Conservation (phyloP, 1,139 yeast species). For the Komagataea norvegica region DNA sequence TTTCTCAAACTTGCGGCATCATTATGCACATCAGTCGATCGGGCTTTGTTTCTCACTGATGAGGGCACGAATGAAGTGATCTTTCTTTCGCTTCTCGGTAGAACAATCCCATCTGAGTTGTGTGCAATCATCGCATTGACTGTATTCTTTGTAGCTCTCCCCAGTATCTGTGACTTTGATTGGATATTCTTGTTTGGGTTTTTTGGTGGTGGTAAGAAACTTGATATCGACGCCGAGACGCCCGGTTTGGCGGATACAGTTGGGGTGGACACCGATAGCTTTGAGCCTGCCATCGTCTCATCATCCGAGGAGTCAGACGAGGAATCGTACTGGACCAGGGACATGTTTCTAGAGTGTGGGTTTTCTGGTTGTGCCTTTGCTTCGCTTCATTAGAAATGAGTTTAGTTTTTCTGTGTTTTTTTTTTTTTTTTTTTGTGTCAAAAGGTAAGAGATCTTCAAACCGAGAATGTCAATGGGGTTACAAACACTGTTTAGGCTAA, state of each 20-base stretch:
- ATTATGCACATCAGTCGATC: neutral
- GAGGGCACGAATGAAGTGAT: conserved; percentile 23
- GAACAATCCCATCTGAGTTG: conserved; percentile 18
- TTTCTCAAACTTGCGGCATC: neutral
- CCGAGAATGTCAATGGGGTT: too few species aligned
- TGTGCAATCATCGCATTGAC: conserved; percentile 12
- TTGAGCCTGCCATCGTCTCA: conserved; percentile 1
- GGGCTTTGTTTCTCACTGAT: conserved; percentile 15
- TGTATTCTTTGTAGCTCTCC: conserved; percentile 17
- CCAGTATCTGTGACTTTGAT: conserved; percentile 16
- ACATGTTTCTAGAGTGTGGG: too few species aligned
- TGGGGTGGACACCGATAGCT: neutral
- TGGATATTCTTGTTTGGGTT: conserved; percentile 11
- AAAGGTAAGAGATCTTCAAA: too few species aligned
- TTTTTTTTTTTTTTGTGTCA: too few species aligned
- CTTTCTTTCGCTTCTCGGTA: conserved; percentile 13
- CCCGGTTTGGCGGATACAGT: neutral
- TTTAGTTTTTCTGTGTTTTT: too few species aligned
- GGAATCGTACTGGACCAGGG: conserved; percentile 12
- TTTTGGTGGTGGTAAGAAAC: conserved; percentile 24
- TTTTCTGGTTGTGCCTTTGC: too few species aligned
- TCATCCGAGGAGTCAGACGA: conserved; percentile 8
- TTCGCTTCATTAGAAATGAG: too few species aligned
- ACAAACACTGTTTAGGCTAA: too few species aligned
- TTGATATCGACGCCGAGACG: conserved; percentile 17